Conservation (phyloP, 1,139 yeast species). For the Saccharomyces hybrid region DNA sequence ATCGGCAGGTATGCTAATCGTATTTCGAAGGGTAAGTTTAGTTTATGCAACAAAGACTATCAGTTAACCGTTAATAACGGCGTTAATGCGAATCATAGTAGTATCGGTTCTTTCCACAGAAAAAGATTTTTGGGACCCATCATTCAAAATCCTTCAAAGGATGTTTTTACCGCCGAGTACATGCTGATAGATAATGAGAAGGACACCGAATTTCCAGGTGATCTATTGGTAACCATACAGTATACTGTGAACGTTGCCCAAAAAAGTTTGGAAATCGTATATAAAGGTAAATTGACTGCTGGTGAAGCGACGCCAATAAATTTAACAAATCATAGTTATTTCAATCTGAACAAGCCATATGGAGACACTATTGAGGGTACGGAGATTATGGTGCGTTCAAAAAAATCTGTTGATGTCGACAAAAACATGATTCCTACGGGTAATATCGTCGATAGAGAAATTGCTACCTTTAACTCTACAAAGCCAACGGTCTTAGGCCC, state of each 20-base stretch:
- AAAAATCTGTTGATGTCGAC: constrained; percentile 38
- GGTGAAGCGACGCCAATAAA: constrained; percentile 46
- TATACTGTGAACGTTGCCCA: constrained; percentile 25
- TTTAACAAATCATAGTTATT: constrained; percentile 60
- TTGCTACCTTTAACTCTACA: constrained; percentile 17
- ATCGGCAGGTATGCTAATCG: constrained; percentile 63
- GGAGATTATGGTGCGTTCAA: constrained; percentile 28
- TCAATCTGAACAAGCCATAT: constrained; percentile 37
- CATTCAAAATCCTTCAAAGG: constrained; percentile 32
- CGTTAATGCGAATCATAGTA: constrained; percentile 45
- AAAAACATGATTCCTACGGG: constrained; percentile 47
- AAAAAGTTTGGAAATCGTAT: constrained; percentile 39
- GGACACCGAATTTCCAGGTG: constrained; percentile 22
- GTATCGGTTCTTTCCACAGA: constrained; percentile 47
- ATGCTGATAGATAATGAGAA: constrained; percentile 35
- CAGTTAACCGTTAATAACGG: constrained; percentile 38
- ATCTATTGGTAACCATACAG: constrained; percentile 15
- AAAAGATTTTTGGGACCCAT: constrained; percentile 46
- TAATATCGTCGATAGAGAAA: constrained; percentile 31
- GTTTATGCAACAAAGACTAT: constrained; percentile 38
- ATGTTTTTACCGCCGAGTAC: constrained; percentile 37
- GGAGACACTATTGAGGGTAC: constrained; percentile 26
- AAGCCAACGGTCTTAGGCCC: constrained; percentile 17
- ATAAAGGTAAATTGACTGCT: constrained; percentile 39
- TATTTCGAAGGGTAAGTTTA: constrained; percentile 42